Conservation (phyloP, 75 land plant genomes). For the Larix kaempferi region DNA sequence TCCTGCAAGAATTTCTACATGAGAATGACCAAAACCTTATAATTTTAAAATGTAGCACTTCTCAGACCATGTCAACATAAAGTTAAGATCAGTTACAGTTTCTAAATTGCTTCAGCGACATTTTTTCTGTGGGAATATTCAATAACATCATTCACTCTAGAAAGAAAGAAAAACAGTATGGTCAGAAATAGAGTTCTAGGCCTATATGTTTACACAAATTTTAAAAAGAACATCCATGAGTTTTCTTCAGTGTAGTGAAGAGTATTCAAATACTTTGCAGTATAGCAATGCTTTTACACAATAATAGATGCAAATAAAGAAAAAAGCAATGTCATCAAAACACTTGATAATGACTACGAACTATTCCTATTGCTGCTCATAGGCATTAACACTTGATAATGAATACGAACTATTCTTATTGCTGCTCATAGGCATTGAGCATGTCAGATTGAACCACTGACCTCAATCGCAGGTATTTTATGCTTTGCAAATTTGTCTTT, state of each 20-base stretch:
- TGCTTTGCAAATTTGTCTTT: conserved; percentile 70
- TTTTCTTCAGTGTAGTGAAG: not conserved
- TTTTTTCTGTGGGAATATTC: not conserved
- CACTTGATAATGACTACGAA: not conserved
- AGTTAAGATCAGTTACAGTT: not conserved
- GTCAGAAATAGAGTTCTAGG: not conserved
- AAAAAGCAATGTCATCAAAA: not conserved
- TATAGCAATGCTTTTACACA: not conserved
- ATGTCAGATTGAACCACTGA: conserved; percentile 13
- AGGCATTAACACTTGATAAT: not conserved
- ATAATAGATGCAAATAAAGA: not conserved
- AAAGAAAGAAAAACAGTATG: not conserved
- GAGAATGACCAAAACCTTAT: not conserved
- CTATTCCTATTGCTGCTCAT: not conserved
- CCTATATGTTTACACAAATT: not conserved
- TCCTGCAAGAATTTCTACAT: conserved; percentile 47
- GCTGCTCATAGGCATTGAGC: not conserved
- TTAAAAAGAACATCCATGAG: not conserved
- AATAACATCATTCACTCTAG: too few relatives aligned
- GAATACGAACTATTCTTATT: not conserved
- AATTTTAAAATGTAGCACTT: not conserved
- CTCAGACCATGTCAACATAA: not conserved
- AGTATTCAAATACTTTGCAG: not conserved
- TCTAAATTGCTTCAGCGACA: not conserved
- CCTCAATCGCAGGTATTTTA: conserved; percentile 77